Conservation (phyloP, 2,329 filamentous ascomycete genomes). For the Sporothrix humicola region DNA sequence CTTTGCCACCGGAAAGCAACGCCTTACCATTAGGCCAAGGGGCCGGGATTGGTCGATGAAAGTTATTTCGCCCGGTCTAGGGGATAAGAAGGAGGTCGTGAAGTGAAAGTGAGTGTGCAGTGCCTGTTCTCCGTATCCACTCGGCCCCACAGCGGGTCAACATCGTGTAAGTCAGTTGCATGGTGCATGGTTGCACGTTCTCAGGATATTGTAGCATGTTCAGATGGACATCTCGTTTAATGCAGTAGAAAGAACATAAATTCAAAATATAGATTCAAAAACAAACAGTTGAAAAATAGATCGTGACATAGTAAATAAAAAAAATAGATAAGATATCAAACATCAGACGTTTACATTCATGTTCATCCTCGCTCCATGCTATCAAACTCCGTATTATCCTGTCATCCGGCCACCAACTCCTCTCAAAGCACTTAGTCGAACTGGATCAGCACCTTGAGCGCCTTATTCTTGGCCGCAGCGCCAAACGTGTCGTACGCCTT, state of each 20-base stretch:
- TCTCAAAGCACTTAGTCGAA: constrained; percentile 35
- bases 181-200: too few species aligned
- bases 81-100: constrained; percentile 6
- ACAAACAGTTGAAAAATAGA: background rate
- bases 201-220: too few species aligned
- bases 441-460: constrained; percentile 53
- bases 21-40: constrained; percentile 40
- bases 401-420: background rate
- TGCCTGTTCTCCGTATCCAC: background rate
- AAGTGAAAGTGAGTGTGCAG: background rate
- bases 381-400: background rate
- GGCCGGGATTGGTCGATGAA: constrained; percentile 31
- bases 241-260: too few species aligned
- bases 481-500: constrained; percentile 53
- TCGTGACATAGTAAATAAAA: background rate
- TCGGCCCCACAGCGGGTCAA: background rate
- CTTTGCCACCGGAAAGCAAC: constrained; percentile 40
- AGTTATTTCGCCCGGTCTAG: background rate
- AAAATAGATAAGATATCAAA: background rate
- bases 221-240: too few species aligned
- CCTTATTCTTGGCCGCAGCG: constrained; percentile 49
- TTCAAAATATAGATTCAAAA: too few species aligned
- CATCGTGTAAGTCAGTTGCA: too few species aligned
- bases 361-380: background rate
- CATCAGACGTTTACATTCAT: too few species aligned